Evolutionary conservation across 2,329 filamentous ascomycete species (phyloP).

Genomic region (Colletotrichum camelliae): DNA sequence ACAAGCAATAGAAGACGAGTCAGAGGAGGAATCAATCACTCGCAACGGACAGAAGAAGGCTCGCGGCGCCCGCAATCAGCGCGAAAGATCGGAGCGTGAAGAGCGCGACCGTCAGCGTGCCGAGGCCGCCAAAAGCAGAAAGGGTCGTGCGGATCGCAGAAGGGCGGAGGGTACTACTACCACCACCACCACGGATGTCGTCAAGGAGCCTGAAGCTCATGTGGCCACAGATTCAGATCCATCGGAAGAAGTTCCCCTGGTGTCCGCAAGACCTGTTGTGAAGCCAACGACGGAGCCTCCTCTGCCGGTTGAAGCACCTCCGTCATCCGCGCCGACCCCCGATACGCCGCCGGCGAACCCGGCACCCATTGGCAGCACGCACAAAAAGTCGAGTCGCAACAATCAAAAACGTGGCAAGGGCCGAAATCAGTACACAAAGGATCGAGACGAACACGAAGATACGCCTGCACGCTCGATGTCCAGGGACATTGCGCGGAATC

Average conservation of each 20-base stretch:
- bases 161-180: slow-evolving; percentile 74
- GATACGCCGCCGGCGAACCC: slow-evolving; percentile 51
- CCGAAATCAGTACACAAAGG: slow-evolving; percentile 84
- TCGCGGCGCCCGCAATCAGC: slow-evolving; percentile 63
- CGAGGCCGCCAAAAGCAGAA: slow-evolving; percentile 80
- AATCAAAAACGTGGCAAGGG: slow-evolving; percentile 73
- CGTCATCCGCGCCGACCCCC: slow-evolving; percentile 38
- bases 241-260: slow-evolving; percentile 69
- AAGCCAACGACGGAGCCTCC: slow-evolving; percentile 34
- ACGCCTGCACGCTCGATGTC: slow-evolving; percentile 63
- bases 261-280: slow-evolving; percentile 35
- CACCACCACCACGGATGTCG: slow-evolving; percentile 43
- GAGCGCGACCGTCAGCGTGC: slow-evolving; percentile 76
- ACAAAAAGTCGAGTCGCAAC: slow-evolving; percentile 68
- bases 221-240: slow-evolving; percentile 69
- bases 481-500: slow-evolving; percentile 53
- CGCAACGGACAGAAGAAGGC: slow-evolving; percentile 65
- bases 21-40: slow-evolving; percentile 69
- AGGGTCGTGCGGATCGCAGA: slow-evolving; percentile 80
- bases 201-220: slow-evolving; percentile 40
- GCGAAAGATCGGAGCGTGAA: slow-evolving; percentile 70
- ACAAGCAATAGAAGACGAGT: slow-evolving; percentile 63
- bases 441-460: slow-evolving; percentile 67
- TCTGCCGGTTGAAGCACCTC: slow-evolving; percentile 36
- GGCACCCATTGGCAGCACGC: slow-evolving; percentile 46